A percentile compares a stretch with the other conserved stretches of the same genome.
phyloP scores from a whole-genome alignment of 2,329 filamentous ascomycete species.

The Thermoascus crustaceus region DNA sequence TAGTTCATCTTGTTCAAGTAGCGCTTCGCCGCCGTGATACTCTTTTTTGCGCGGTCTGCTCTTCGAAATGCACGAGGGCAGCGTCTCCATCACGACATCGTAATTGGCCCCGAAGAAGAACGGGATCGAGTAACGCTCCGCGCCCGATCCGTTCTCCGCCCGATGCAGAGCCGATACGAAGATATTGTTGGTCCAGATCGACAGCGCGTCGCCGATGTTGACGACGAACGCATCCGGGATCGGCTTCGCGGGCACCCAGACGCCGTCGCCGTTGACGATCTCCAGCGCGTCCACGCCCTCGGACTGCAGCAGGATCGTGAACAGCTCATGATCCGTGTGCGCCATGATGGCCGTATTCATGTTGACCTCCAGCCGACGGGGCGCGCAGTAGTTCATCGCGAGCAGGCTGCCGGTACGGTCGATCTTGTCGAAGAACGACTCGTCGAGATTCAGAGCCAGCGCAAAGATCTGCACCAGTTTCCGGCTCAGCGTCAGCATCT shows the following conservation, averaged over 20 bases:
- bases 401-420: background rate
- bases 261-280: conserved; percentile 31
- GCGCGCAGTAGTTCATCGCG: background rate
- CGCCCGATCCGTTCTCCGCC: conserved; percentile 28
- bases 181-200: conserved; percentile 33
- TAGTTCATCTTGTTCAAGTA: conserved; percentile 8
- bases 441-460: background rate
- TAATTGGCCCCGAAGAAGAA: conserved; percentile 26
- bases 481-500: background rate
- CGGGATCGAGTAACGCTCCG: conserved; percentile 29
- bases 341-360: conserved; percentile 12
- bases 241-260: conserved; percentile 31
- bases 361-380: background rate
- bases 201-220: conserved; percentile 34
- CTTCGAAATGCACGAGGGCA: conserved; percentile 19
- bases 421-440: conserved; percentile 1
- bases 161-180: conserved; percentile 35
- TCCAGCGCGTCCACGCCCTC: conserved; percentile 32
- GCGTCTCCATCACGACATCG: conserved; percentile 14
- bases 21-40: conserved; percentile 24
- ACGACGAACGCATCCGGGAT: conserved; percentile 32
- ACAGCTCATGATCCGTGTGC: conserved; percentile 36
- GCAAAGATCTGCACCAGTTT: background rate
- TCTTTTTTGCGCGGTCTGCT: conserved; percentile 22
- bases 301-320: conserved; percentile 33